Evolutionary conservation across 2,329 filamentous ascomycete species (phyloP), one percentile per base, ranked within the genome.

Genomic region (Leptoxyphium fumago): DNA sequence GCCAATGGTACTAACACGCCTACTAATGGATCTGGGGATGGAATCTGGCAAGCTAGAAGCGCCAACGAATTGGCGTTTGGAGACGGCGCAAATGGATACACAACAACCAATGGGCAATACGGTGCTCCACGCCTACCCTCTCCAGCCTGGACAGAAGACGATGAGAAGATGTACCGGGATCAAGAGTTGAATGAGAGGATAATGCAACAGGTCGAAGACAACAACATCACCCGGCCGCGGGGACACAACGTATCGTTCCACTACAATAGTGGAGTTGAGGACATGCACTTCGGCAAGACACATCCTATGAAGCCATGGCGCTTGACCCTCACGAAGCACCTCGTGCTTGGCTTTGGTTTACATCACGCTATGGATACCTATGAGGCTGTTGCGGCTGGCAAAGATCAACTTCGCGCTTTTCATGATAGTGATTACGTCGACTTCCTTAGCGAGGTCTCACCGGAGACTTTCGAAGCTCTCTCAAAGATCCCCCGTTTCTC

Each of bases 231-330:
- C 43, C 75, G 79, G 30, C 88, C 89, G 1, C 80, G 82, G 58
- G 88, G 87, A 53, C 88, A 93, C 66, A 87, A 75, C 29, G 89
- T 98, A 40, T 95, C 89, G 9, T 96, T 88, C 65, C 91, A 98
- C 63, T 86, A 87, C 66, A 95, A 95, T 57, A 84, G 88, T 1
- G 80, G 85, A 47, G 93, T 96, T 61, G 91, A 98, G 67, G 83
- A 84, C 60, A 89, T 96, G 64, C 91, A 98, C 64, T 98, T 98
- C 62, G 91, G 91, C 52, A 82, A 85, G 66, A 88, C 85, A 9
- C 91, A 98, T 69, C 91, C 91, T 15, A 98, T 98, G 91, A 98
- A 98, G 64, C 91, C 91, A 46, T 96, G 91, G 89, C 84, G 91
- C 30, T 70, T 98, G 50, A 95, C 88, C 13, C 74, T 98, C 44